Evolutionary conservation across 2,329 filamentous ascomycete species (phyloP), one percentile per base, ranked within the genome.

Genomic region (Diaporthe australafricana): DNA sequence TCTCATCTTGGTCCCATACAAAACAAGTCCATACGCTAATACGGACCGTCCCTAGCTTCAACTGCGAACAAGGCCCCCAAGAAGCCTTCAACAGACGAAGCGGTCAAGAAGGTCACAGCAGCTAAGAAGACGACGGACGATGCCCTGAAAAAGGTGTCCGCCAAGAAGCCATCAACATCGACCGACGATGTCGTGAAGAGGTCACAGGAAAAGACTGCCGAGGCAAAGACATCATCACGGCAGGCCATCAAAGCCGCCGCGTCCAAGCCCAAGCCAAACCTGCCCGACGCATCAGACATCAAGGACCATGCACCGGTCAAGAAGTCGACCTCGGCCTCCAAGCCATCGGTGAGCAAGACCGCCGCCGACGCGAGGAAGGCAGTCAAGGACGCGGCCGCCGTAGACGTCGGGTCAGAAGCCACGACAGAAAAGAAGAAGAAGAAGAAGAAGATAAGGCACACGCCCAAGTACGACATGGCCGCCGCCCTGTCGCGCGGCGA

Each of bases 381-480:
- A 5, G 56, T 73, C 42, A 45, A 70, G 42, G 56, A 73, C 50
- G 20, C 63, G 2, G 52, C 66, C 30, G 22, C 65, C 11, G 40
- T 42, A 25, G 63, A 67, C 3, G 67, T 48, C 16, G 50, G 35
- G 25, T 53, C 72, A 5, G 72, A 71, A 14, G 56, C 70, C 17
- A 62, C 52, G 6, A 67, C 71, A 38, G 66, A 55, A 22, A 73
- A 73, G 63, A 73, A 73, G 65, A 73, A 73, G 45, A 73, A 73
- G 56, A 73, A 73, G 70, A 69, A 60, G 53, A 73, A 73, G 70
- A 73, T 68, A 52, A 70, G 60, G 40, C 65, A 67, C 30, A 55
- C 60, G 22, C 72, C 72, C 16, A 69, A 71, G 42, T 73, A 72
- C 48, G 62, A 71, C 22, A 68, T 73, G 65, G 72, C 72, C 12